Base-by-base conservation (phyloP, 129 eudicot genomes). In the Lactuca sativa region DNA sequence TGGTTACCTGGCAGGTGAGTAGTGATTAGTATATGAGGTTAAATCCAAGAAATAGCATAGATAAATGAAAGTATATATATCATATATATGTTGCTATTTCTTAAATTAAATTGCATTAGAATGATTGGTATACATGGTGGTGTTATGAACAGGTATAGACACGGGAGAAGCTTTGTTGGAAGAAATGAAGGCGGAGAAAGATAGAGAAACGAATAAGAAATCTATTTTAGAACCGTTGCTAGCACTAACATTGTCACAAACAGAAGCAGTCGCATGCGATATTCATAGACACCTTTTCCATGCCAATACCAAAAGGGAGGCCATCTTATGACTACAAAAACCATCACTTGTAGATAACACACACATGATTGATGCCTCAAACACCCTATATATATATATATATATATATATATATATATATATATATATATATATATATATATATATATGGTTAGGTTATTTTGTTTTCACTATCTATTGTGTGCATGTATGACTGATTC, bases 1-100 rank as follows among this genome's bases (percentile, higher is more conserved):
- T 33, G 96, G 90, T 32, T 92, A 89, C 78, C 78, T 92, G 4
- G 78, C 98, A 61, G 97, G 97, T 92, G 30, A 81, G 81, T 37
- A 4, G 7, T 51, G 1, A 25, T 10, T 34, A 18, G 21, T 18
- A 18, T 18, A 18, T 18, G 21, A 18, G 21, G 21, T 18, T 18
- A 18, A 4, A 6, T 68, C 6, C 5, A 30, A 30, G 52, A 48
- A 25, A 61, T 8, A 59, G 9, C 11, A 7, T 18, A 18, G 21
- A 18, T 18, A 18, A 18, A 25, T 25, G 2, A 25, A 25, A 25
- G 30, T 25, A 1, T 25, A 25, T 32, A 12, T 25, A 15, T 9
- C 16, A 4, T 59, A 47, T 59, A 47, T 59, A 25, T 25, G 2
- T 25, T 18, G 21, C 21, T 18, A 18, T 18, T 18, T 18, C 21